Base-by-base conservation (phyloP, 306 rosid genomes). In the Vigna hirtella region DNA sequence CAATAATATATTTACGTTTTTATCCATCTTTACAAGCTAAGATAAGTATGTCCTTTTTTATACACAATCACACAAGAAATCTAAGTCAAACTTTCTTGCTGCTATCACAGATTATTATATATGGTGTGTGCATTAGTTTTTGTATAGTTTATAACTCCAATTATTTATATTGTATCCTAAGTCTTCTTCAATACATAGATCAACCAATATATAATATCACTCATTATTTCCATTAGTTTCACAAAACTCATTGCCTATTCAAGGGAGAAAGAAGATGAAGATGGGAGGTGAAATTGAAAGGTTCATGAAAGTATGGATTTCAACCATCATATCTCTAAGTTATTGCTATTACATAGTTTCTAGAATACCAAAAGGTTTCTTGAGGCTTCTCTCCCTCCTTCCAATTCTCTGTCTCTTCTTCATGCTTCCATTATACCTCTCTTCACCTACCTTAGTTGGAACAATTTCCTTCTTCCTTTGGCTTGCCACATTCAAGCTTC, bases 221-320 rank as follows among this genome's bases (percentile, higher is more conserved):
- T 40, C 43, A 7, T 40, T 40, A 40, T 36, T 36, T 7, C 6
- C 42, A 38, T 38, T 38, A 47, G 40, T 5, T 42, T 65, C 38
- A 62, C 14, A 38, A 4, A 20, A 74, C 32, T 6, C 28, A 57
- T 6, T 2, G 18, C 52, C 15, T 13, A 43, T 72, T 40, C 43
- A 52, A 72, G 67, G 36, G 53, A 20, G 55, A 26, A 6, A n/a
- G 36, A 32, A 32, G 38, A 34, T 5, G 38, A 32, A 40, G 15
- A 32, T 84, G 85, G 81, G 48, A 4, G 64, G 50, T 52, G 91
- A 85, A 45, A 70, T 83, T 57, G 51, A 77, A 16, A 83, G 34
- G 34, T 85, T 77, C 70, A 30, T 87, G 47, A 74, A 80, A 65
- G 76, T 85, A 80, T 85, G 91, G 89, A 71, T 85, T 7, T 32